These are phyloP conservation scores for Candida dajiaensis DNA, from an alignment of 805 yeast species.

Conservation along the genomic window DNA sequence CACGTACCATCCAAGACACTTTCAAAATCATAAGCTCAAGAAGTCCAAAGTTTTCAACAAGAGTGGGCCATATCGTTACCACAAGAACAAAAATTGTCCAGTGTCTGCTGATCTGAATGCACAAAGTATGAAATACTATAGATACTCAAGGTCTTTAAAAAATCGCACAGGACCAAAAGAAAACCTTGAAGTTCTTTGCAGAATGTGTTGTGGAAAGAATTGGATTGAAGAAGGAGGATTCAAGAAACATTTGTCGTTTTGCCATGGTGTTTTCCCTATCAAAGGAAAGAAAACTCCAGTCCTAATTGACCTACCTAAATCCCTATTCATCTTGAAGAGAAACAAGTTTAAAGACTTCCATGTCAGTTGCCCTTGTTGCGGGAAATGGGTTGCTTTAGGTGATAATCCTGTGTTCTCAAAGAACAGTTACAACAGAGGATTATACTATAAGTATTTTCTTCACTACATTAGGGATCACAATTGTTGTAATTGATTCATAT, in stretches of 20 bases:
- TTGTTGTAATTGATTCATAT: background rate
- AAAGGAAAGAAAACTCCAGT: background rate
- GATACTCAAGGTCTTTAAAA: constrained; percentile 9
- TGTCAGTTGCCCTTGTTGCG: constrained; percentile 19
- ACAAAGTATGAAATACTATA: constrained; percentile 2
- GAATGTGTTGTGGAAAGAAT: constrained; percentile 23
- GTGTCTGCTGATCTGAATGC: constrained; percentile 7
- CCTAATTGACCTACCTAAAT: constrained; percentile 14
- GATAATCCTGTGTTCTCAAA: background rate
- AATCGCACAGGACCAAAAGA: background rate
- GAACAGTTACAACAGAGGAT: constrained; percentile 11
- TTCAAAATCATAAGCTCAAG: constrained; percentile 17
- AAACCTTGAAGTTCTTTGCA: constrained; percentile 17
- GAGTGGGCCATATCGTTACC: constrained; percentile 6
- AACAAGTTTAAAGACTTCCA: constrained; percentile 5
- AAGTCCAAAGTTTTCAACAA: constrained; percentile 1
- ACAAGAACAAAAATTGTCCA: constrained; percentile 15
- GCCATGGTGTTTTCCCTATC: constrained; percentile 20
- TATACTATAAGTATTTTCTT: constrained; percentile 19
- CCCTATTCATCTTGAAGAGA: constrained; percentile 10
- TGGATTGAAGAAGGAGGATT: constrained; percentile 16
- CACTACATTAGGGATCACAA: constrained; percentile 17
- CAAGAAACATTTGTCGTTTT: constrained; percentile 17
- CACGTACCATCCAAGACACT: constrained; percentile 18
- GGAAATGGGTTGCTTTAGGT: constrained; percentile 19